Evolutionary conservation across 352 stramenopile genomes (phyloP).

Genomic region (Globisporangium rhizosaccharum): DNA sequence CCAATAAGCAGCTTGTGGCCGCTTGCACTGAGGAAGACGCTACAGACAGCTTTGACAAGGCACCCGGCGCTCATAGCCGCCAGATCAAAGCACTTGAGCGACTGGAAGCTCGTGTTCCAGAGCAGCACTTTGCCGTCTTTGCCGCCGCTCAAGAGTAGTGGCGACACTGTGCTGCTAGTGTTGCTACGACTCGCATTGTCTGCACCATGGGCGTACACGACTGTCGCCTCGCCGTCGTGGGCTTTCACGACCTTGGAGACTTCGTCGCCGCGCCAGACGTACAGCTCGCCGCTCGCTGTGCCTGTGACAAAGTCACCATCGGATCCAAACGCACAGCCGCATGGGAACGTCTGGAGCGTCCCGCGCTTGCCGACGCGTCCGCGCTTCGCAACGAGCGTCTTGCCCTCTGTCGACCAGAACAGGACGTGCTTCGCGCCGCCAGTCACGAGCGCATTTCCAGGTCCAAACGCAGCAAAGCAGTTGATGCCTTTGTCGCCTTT

Average conservation of each 20-base stretch:
- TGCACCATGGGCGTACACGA: conserved; percentile 21
- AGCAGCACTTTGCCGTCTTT: conserved; percentile 72
- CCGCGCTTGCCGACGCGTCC: conserved; percentile 63
- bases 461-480: conserved; percentile 42
- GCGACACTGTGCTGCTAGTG: conserved; percentile 8
- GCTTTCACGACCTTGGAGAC: conserved; percentile 52
- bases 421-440: conserved; percentile 62
- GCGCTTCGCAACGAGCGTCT: conserved; percentile 41
- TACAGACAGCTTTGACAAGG: conserved; percentile 39
- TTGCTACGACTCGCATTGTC: neutral
- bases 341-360: conserved; percentile 40
- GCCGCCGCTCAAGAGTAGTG: conserved; percentile 48
- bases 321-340: conserved; percentile 32
- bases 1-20: conserved; percentile 66
- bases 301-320: conserved; percentile 43
- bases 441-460: conserved; percentile 35
- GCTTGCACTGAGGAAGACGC: conserved; percentile 34
- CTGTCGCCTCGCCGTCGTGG: conserved; percentile 46
- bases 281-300: conserved; percentile 46
- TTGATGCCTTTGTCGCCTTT: conserved; percentile 59
- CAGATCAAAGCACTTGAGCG: conserved; percentile 65
- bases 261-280: conserved; percentile 51
- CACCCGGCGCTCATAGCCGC: conserved; percentile 25
- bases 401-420: conserved; percentile 63
- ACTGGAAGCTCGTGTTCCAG: conserved; percentile 60